phyloP scores from a whole-genome alignment of 2,329 filamentous ascomycete species.

The Hypoxylon sp. region DNA sequence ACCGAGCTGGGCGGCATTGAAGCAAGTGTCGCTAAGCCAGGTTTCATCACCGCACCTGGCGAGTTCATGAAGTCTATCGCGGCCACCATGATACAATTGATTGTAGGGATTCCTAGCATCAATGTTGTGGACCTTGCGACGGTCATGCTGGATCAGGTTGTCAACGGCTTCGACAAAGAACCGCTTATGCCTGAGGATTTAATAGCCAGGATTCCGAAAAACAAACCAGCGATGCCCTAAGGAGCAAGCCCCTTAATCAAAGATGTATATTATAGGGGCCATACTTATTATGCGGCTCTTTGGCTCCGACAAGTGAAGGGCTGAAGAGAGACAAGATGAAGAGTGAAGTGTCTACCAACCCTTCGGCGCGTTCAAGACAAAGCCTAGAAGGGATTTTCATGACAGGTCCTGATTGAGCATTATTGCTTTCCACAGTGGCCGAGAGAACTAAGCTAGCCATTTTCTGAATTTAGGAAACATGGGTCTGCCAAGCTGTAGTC shows the following conservation, averaged over 20 bases:
- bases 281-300: neutral
- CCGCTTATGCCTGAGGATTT: conserved; percentile 60
- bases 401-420: neutral
- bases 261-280: neutral
- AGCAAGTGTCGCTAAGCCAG: conserved; percentile 58
- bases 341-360: neutral
- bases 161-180: conserved; percentile 62
- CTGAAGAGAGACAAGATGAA: neutral
- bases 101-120: conserved; percentile 54
- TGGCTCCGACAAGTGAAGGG: neutral
- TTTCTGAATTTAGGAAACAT: conserved; percentile 2
- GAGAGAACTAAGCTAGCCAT: conserved; percentile 11
- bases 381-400: too few species aligned
- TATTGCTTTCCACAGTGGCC: neutral
- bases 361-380: neutral
- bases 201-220: conserved; percentile 36
- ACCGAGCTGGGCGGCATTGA: conserved; percentile 57
- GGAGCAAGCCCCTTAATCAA: neutral
- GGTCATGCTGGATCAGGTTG: conserved; percentile 59
- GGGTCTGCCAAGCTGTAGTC: conserved; percentile 26
- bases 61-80: conserved; percentile 41
- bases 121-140: conserved; percentile 56
- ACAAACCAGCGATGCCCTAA: neutral
- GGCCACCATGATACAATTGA: conserved; percentile 36
- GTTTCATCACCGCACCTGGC: conserved; percentile 56